Base-by-base conservation (phyloP, 2,329 filamentous ascomycete genomes). In the Stagonosporopsis cucurbitacearum region DNA sequence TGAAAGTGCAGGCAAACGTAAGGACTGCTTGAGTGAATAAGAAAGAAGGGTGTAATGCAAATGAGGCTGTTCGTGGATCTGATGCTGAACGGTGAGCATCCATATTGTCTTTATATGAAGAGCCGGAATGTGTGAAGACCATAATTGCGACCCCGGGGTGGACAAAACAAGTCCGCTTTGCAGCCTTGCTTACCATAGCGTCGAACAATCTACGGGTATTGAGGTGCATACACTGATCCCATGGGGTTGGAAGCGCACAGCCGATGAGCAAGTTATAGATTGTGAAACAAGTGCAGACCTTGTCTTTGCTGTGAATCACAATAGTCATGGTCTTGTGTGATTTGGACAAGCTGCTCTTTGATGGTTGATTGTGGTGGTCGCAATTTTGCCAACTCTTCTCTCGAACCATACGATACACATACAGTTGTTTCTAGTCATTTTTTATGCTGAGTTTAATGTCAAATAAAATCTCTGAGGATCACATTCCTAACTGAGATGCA, bases 401-500 rank as follows among this genome's bases (percentile, higher is more conserved):
- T 25, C 28, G 12, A 17, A 15, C 12, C 13, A 12, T 23, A 1
- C 2, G 20, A 39, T 12, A 15, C 20, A 23, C 20, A 22, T n/a
- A 35, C 17, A 4, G 25, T 22, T 23, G 23, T 20, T 46, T n/a
- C n/a, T n/a, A n/a, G 9, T 39, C 9, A 8, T 13, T 9, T n/a
- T n/a, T 19, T 15, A 8, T n/a, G 13, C 17, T 32, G 28, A 50
- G 41, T 42, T 50, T 35, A n/a, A 40, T 42, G 51, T 25, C 42
- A 23, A 48, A 20, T 6, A 17, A 6, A 25, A 42, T 43, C n/a
- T 43, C 22, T 32, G 8, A 39, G 42, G 40, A 19, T 35, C 22
- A 37, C 25, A 47, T 56, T 56, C 43, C 43, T 51, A 48, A 47
- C 47, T 47, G 51, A 51, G 47, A 46, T 15, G 36, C 39, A 51